Evolutionary conservation across 2,329 filamentous ascomycete genomes (phyloP).

Genomic region (Chaetomium olivaceum): DNA sequence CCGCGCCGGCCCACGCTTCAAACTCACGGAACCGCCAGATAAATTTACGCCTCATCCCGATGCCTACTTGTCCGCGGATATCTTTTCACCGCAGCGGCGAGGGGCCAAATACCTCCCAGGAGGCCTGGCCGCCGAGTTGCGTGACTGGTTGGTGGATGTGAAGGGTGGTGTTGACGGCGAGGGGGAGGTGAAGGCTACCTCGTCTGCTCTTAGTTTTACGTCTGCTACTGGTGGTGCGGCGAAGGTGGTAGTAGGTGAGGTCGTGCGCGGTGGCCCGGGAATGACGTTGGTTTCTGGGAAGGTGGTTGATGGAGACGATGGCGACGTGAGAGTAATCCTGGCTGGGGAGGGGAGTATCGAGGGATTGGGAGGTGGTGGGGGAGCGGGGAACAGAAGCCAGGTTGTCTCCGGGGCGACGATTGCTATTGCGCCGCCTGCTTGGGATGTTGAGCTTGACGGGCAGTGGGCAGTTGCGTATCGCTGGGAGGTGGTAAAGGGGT

Average conservation of each 20-base stretch:
- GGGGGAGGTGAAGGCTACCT: conserved; percentile 23
- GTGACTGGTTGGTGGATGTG: conserved; percentile 48
- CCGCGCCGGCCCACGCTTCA: conserved; percentile 44
- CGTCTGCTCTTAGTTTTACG: conserved; percentile 8
- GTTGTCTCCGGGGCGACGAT: conserved; percentile 37
- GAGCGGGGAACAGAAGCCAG: conserved; percentile 33
- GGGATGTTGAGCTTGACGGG: conserved; percentile 40
- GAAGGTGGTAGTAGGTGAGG: conserved; percentile 25
- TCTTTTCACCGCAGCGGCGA: conserved; percentile 43
- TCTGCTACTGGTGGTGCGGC: background rate
- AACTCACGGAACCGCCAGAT: conserved; percentile 33
- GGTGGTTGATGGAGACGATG: background rate
- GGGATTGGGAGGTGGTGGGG: conserved; percentile 25
- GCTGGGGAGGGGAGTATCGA: conserved; percentile 21
- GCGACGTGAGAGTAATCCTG: conserved; percentile 11
- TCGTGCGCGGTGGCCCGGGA: conserved; percentile 24
- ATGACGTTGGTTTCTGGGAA: conserved; percentile 37
- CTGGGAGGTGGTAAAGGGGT: conserved; percentile 35
- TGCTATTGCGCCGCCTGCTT: conserved; percentile 40
- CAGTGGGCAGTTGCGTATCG: conserved; percentile 43
- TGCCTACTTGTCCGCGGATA: conserved; percentile 38
- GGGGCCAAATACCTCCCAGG: conserved; percentile 42
- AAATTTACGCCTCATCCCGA: background rate
- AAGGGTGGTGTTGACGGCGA: conserved; percentile 37
- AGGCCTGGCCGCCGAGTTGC: conserved; percentile 45